A percentile compares a stretch with the other conserved stretches of the same genome.
Evolutionary conservation across 2,329 filamentous ascomycete species (phyloP).

Genomic region (Neonectria punicea): DNA sequence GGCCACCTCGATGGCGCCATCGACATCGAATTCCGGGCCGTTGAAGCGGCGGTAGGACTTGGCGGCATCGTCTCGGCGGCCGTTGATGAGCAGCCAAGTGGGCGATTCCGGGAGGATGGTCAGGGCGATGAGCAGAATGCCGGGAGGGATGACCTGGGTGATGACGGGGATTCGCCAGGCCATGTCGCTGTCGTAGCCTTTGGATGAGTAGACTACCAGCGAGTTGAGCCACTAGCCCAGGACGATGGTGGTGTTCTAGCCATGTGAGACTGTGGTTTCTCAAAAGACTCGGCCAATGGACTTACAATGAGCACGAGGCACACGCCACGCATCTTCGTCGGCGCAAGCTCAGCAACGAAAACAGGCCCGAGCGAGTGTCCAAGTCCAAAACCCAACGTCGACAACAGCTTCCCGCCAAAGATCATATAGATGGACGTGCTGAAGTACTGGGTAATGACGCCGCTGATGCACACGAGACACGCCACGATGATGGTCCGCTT

Average conservation of each 20-base stretch:
- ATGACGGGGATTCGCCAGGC: constrained; percentile 46
- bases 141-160: constrained; percentile 44
- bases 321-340: too few relatives aligned
- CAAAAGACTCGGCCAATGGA: too few relatives aligned
- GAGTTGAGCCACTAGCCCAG: constrained; percentile 46
- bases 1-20: constrained; percentile 29
- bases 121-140: constrained; percentile 31
- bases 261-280: not conserved
- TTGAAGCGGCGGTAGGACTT: constrained; percentile 39
- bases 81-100: constrained; percentile 26
- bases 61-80: constrained; percentile 26
- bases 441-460: too few relatives aligned
- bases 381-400: too few relatives aligned
- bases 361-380: too few relatives aligned
- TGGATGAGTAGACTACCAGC: constrained; percentile 37
- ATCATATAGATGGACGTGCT: too few relatives aligned
- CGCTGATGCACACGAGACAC: too few relatives aligned
- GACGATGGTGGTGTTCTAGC: constrained; percentile 47
- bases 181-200: constrained; percentile 33
- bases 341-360: too few relatives aligned
- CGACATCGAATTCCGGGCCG: constrained; percentile 40
- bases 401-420: too few relatives aligned
- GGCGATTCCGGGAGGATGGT: constrained; percentile 28
- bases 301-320: too few relatives aligned
- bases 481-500: too few relatives aligned